phyloP scores from a whole-genome alignment of 805 yeast genomes.

The Yarrowia porcina region DNA sequence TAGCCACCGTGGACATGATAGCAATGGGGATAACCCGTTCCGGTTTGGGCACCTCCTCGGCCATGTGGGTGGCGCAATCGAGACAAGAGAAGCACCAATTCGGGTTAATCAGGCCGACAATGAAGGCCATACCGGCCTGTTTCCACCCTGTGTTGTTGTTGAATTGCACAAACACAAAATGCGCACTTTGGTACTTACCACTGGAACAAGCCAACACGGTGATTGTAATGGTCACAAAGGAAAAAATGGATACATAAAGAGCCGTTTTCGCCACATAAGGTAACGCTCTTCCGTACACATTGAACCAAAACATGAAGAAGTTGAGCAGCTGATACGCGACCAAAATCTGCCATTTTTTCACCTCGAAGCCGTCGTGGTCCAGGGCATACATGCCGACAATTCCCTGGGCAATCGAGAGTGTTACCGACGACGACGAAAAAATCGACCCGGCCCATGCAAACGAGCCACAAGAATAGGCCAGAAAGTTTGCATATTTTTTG shows the following conservation, averaged over 20 bases:
- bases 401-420: conserved; percentile 52
- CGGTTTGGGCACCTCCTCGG: conserved; percentile 61
- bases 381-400: conserved; percentile 51
- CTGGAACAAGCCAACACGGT: conserved; percentile 51
- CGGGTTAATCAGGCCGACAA: conserved; percentile 69
- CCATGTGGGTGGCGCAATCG: conserved; percentile 70
- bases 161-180: conserved; percentile 54
- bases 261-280: conserved; percentile 52
- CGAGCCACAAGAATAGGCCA: conserved; percentile 59
- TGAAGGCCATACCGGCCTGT: conserved; percentile 56
- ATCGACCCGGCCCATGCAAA: conserved; percentile 60
- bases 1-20: conserved; percentile 58
- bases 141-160: conserved; percentile 61
- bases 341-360: conserved; percentile 34
- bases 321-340: conserved; percentile 34
- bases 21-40: conserved; percentile 59
- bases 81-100: conserved; percentile 67
- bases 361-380: conserved; percentile 38
- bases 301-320: conserved; percentile 30
- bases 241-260: conserved; percentile 50
- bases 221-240: conserved; percentile 54
- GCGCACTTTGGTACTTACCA: conserved; percentile 51
- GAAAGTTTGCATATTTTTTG: conserved; percentile 44
- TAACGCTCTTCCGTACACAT: conserved; percentile 38
- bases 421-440: conserved; percentile 59